Evolutionary conservation across 305 asterid species (phyloP).

Genomic region (Fraxinus dipetala): DNA sequence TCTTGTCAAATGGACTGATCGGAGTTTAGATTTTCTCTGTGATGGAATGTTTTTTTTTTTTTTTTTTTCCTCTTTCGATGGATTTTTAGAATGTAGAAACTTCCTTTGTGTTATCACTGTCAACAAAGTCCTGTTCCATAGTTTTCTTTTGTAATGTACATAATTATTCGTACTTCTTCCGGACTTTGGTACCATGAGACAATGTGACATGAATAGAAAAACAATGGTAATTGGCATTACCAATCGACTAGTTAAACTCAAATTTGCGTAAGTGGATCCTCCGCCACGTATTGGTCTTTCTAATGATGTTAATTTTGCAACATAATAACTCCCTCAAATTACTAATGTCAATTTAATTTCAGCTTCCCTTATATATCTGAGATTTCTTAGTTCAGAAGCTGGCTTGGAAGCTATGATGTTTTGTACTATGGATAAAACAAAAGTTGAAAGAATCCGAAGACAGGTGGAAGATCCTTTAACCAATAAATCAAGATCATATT

Average conservation of each 20-base stretch:
- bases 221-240: neutral
- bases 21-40: neutral
- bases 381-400: neutral
- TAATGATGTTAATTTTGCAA: neutral
- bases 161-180: neutral
- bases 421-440: neutral
- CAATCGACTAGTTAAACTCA: neutral
- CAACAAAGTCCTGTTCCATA: neutral
- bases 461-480: neutral
- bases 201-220: neutral
- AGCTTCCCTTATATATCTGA: neutral
- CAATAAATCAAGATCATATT: neutral
- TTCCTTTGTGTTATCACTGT: neutral
- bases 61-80: neutral
- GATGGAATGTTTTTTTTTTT: neutral
- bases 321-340: neutral
- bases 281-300: neutral
- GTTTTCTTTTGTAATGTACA: neutral
- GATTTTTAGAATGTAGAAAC: neutral
- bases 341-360: neutral
- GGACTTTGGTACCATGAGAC: neutral
- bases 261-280: neutral
- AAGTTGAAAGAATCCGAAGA: neutral
- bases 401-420: neutral
- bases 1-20: neutral